Evolutionary conservation across 352 stramenopile genomes (phyloP).

Genomic region (Phytophthora tubulina): DNA sequence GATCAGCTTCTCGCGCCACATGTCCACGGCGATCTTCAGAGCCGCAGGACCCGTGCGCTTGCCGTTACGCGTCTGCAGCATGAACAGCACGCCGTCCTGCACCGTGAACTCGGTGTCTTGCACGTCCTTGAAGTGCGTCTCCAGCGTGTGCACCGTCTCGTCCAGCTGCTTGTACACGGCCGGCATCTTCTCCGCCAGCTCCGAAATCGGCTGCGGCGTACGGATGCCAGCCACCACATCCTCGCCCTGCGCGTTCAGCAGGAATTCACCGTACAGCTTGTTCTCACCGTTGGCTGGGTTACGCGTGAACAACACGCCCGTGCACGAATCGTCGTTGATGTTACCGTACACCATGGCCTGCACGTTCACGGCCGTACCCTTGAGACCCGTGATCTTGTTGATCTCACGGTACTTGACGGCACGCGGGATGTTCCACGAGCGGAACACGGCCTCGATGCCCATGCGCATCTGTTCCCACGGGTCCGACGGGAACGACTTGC

Average conservation of each 20-base stretch:
- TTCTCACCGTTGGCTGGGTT: conserved; percentile 37
- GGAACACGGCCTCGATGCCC: conserved; percentile 42
- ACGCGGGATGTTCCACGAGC: conserved; percentile 39
- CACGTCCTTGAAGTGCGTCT: conserved; percentile 44
- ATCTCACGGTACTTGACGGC: conserved; percentile 41
- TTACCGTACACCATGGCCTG: conserved; percentile 40
- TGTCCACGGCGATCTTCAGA: conserved; percentile 39
- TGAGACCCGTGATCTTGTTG: conserved; percentile 41
- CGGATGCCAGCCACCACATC: conserved; percentile 38
- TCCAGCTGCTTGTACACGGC: conserved; percentile 39
- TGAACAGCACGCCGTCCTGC: conserved; percentile 37
- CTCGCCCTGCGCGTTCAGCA: conserved; percentile 39
- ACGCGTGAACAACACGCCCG: conserved; percentile 38
- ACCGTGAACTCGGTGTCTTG: conserved; percentile 40
- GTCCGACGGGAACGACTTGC: conserved; percentile 33
- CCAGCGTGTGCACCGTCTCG: conserved; percentile 37
- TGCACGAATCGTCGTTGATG: conserved; percentile 40
- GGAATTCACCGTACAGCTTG: conserved; percentile 39
- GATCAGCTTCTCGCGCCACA: conserved; percentile 43
- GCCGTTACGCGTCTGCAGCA: conserved; percentile 39
- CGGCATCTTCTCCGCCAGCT: conserved; percentile 37
- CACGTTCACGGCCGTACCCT: conserved; percentile 39
- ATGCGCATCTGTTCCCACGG: conserved; percentile 41
- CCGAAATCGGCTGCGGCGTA: conserved; percentile 37
- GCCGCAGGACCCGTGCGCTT: conserved; percentile 33